These are phyloP conservation scores for Linum tenue DNA, from an alignment of 345 rosid species.

Conservation along the genomic window DNA sequence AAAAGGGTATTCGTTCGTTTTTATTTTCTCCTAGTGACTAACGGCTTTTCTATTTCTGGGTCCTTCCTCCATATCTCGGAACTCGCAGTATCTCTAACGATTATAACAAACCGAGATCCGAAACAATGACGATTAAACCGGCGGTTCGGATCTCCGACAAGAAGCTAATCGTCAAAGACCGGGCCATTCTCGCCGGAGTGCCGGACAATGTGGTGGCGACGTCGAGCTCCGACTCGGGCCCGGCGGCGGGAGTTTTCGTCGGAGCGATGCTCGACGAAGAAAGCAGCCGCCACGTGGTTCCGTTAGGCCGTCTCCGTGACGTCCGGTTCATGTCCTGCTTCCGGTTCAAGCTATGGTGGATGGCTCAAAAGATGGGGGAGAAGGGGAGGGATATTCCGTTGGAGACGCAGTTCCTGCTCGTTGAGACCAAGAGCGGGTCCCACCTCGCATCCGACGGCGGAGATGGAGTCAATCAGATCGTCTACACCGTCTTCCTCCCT, in stretches of 20 bases:
- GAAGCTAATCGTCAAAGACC: conserved; percentile 54
- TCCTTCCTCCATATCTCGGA: conserved; percentile 30
- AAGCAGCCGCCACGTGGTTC: conserved; percentile 52
- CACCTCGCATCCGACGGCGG: conserved; percentile 54
- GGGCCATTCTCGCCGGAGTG: conserved; percentile 51
- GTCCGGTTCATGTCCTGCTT: conserved; percentile 91
- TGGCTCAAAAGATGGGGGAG: conserved; percentile 91
- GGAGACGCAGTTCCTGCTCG: conserved; percentile 78
- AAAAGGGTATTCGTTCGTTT: not conserved
- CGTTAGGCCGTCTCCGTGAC: conserved; percentile 52
- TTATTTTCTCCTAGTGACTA: conserved; percentile 4
- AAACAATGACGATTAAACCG: conserved; percentile 74
- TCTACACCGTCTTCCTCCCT: conserved; percentile 84
- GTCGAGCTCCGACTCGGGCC: conserved; percentile 50
- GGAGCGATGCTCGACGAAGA: conserved; percentile 62
- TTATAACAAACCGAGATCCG: conserved; percentile 19
- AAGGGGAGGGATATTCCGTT: conserved; percentile 62
- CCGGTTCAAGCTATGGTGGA: conserved; percentile 96
- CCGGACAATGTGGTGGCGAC: conserved; percentile 70
- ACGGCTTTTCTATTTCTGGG: conserved; percentile 14
- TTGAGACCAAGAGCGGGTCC: conserved; percentile 69
- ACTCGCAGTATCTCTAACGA: conserved; percentile 32
- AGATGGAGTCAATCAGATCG: conserved; percentile 44
- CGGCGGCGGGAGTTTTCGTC: conserved; percentile 65
- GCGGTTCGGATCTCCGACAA: conserved; percentile 54